These are phyloP conservation scores for Golovinomyces cichoracearum DNA, from an alignment of 2,329 filamentous ascomycete genomes.

Conservation along the genomic window DNA sequence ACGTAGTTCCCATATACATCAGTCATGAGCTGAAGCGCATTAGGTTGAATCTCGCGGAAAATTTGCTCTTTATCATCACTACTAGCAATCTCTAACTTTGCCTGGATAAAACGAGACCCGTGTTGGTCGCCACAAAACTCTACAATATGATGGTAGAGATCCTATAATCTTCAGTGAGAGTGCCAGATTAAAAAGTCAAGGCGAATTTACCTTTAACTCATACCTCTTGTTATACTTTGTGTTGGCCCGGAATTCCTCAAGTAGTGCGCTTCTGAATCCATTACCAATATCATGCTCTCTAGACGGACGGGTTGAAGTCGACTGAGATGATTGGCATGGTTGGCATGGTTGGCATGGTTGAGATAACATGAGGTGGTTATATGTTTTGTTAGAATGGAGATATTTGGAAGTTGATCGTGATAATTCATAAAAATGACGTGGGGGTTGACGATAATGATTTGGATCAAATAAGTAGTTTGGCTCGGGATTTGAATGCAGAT, in stretches of 20 bases:
- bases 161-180: slow-evolving; percentile 18
- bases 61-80: slow-evolving; percentile 86
- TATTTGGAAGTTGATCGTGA: slow-evolving; percentile 15
- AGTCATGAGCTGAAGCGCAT: slow-evolving; percentile 71
- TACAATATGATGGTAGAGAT: slow-evolving; percentile 67
- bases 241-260: slow-evolving; percentile 58
- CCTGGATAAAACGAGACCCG: slow-evolving; percentile 84
- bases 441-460: slow-evolving; percentile 13
- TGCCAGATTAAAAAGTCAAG: not conserved
- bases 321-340: slow-evolving; percentile 7
- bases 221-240: slow-evolving; percentile 46
- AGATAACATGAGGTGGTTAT: slow-evolving; percentile 15
- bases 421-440: slow-evolving; percentile 20
- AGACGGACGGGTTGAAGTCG: slow-evolving; percentile 12
- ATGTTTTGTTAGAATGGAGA: slow-evolving; percentile 14
- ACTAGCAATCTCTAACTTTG: slow-evolving; percentile 73
- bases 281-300: slow-evolving; percentile 17
- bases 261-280: slow-evolving; percentile 39
- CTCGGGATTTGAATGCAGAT: slow-evolving; percentile 9
- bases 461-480: slow-evolving; percentile 17
- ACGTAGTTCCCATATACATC: slow-evolving; percentile 98
- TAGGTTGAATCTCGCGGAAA: slow-evolving; percentile 64
- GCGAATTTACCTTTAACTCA: slow-evolving; percentile 39
- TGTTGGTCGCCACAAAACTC: slow-evolving; percentile 93
- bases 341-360: slow-evolving; percentile 11